Evolutionary conservation across 495 filamentous ascomycete genomes (phyloP).

Genomic region (Apodospora peruviana): DNA sequence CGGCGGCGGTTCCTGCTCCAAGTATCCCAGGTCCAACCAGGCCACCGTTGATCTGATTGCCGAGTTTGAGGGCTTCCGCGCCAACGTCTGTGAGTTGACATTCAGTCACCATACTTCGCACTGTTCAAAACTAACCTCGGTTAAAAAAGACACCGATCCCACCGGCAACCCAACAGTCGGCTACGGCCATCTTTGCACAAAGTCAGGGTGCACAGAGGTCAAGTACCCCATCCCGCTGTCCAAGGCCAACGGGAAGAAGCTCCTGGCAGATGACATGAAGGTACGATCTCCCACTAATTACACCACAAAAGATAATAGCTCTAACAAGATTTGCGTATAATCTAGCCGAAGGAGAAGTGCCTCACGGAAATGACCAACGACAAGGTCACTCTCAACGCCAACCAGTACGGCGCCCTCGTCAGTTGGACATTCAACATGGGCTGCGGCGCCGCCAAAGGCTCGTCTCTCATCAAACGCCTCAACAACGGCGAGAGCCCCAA

Average conservation of each 20-base stretch:
- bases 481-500: conserved; percentile 38
- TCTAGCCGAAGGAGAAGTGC: conserved; percentile 20
- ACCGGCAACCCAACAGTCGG: conserved; percentile 45
- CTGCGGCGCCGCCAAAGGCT: conserved; percentile 37
- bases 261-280: conserved; percentile 37
- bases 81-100: conserved; percentile 8
- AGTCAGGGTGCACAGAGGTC: conserved; percentile 37
- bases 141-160: conserved; percentile 38
- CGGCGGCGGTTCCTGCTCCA: conserved; percentile 3
- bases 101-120: no score
- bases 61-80: conserved; percentile 15
- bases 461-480: conserved; percentile 37
- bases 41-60: conserved; percentile 15
- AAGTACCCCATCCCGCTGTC: conserved; percentile 39
- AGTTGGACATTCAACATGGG: conserved; percentile 48
- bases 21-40: conserved; percentile 9
- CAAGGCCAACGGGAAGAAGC: conserved; percentile 30
- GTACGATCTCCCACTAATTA: conserved; percentile 14
- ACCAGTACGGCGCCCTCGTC: conserved; percentile 47
- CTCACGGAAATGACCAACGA: conserved; percentile 31
- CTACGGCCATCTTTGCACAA: conserved; percentile 46
- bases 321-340: background rate
- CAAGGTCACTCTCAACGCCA: conserved; percentile 37
- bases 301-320: no score
- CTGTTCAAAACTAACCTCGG: no score